phyloP scores from a whole-genome alignment of 345 rosid species.

The Excoecaria cochinchinensis region DNA sequence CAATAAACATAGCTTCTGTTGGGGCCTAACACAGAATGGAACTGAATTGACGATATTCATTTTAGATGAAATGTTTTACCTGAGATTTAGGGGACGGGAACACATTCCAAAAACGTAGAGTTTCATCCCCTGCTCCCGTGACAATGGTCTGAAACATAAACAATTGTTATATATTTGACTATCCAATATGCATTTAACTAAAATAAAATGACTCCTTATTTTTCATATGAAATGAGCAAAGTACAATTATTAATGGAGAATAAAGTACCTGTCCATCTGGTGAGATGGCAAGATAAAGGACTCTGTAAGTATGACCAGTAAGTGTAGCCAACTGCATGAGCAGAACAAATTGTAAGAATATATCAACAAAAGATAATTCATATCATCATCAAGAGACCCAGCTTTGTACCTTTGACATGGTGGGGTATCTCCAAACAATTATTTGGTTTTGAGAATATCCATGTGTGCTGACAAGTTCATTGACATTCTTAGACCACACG shows the following conservation, averaged over 20 bases:
- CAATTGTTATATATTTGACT: neutral
- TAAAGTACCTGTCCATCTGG: constrained; percentile 94
- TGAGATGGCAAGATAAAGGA: constrained; percentile 97
- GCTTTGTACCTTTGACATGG: constrained; percentile 83
- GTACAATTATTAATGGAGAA: neutral
- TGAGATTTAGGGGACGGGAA: constrained; percentile 96
- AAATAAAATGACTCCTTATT: neutral
- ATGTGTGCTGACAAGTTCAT: constrained; percentile 97
- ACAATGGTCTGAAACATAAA: constrained; percentile 70
- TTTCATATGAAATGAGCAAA: constrained; percentile 1
- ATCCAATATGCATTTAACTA: neutral
- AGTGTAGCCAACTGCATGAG: constrained; percentile 85
- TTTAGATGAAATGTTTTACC: constrained; percentile 38
- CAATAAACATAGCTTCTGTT: neutral
- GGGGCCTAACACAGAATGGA: neutral
- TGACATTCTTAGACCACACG: constrained; percentile 97
- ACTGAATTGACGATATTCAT: neutral
- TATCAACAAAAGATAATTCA: neutral
- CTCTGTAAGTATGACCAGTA: constrained; percentile 88
- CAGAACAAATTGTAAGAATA: constrained; percentile 16
- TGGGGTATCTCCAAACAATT: constrained; percentile 95
- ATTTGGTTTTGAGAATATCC: constrained; percentile 99
- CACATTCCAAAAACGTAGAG: constrained; percentile 94
- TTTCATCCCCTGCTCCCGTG: constrained; percentile 99
- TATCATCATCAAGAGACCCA: constrained; percentile 1